Evolutionary conservation across 495 filamentous ascomycete genomes (phyloP).

Genomic region (Talaromyces liani): DNA sequence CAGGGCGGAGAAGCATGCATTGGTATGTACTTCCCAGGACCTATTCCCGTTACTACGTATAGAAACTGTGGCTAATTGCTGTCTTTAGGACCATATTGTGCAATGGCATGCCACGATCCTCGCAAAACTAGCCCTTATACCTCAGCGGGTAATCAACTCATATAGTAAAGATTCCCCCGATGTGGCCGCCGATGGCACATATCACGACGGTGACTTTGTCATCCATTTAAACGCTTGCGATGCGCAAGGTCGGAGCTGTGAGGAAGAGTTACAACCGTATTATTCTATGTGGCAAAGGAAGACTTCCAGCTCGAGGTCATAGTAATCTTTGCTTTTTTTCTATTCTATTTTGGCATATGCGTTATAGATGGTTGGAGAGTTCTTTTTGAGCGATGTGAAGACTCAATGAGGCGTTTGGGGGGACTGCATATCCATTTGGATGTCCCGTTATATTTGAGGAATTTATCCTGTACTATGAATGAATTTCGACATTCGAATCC

Average conservation of each 20-base stretch:
- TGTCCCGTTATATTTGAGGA: not conserved
- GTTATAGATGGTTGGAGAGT: not conserved
- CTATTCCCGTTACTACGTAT: not conserved
- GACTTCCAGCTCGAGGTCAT: not conserved
- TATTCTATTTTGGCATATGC: not conserved
- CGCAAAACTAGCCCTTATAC: conserved; percentile 75
- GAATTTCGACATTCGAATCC: not conserved
- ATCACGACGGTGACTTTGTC: conserved; percentile 78
- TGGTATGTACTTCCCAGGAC: conserved; percentile 51
- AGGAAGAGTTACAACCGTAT: conserved; percentile 55
- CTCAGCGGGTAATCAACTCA: conserved; percentile 73
- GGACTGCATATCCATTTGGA: not conserved
- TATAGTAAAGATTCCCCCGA: conserved; percentile 51
- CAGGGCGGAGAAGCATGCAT: conserved; percentile 84
- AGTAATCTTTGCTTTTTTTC: not conserved
- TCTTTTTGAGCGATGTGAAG: not conserved
- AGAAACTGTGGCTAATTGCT: not conserved
- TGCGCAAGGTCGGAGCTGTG: conserved; percentile 52
- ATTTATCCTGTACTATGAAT: not conserved
- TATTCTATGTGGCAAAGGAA: conserved; percentile 40
- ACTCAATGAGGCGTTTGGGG: not conserved
- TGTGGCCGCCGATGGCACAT: conserved; percentile 36
- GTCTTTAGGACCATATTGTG: conserved; percentile 69
- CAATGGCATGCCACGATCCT: conserved; percentile 99
- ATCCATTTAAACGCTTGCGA: conserved; percentile 69